Evolutionary conservation across 805 yeast species (phyloP).

Genomic region (Metschnikowia cubensis): DNA sequence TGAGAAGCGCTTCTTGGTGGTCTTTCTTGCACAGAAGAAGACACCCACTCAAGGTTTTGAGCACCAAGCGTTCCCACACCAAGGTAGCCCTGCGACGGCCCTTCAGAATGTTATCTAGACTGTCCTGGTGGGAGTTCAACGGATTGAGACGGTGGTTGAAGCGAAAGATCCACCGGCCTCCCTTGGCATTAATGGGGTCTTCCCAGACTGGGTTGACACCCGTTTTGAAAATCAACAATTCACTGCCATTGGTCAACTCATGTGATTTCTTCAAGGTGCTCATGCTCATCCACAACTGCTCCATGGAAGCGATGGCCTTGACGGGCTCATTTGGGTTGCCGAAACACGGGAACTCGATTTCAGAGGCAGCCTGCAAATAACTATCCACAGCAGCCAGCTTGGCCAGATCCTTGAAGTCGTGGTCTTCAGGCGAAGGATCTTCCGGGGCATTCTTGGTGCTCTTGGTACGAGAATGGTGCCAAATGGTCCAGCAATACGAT

Average conservation of each 20-base stretch:
- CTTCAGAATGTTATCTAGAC: conserved; percentile 19
- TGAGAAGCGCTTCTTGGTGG: conserved; percentile 35
- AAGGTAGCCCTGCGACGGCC: conserved; percentile 35
- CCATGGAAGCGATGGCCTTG: conserved; percentile 42
- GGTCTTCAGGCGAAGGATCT: conserved; percentile 12
- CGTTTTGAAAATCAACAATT: conserved; percentile 52
- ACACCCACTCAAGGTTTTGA: conserved; percentile 49
- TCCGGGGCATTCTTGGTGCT: conserved; percentile 18
- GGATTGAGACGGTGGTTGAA: conserved; percentile 34
- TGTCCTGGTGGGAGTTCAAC: conserved; percentile 11
- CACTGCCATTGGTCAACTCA: conserved; percentile 45
- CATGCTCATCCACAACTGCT: conserved; percentile 50
- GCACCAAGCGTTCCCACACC: conserved; percentile 54
- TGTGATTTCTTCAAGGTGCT: conserved; percentile 36
- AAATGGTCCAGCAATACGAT: conserved; percentile 48
- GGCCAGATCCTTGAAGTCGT: conserved; percentile 9
- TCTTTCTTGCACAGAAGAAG: conserved; percentile 39
- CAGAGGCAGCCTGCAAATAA: conserved; percentile 44
- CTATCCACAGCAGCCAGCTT: conserved; percentile 35
- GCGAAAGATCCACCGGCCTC: conserved; percentile 62
- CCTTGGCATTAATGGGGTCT: conserved; percentile 54
- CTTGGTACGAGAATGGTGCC: conserved; percentile 43
- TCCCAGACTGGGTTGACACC: conserved; percentile 68
- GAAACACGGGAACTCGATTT: conserved; percentile 37
- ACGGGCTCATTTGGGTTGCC: conserved; percentile 16